Evolutionary conservation across 345 rosid species (phyloP), one percentile per base, ranked within the genome.

Genomic region (Conringia planisiliqua): DNA sequence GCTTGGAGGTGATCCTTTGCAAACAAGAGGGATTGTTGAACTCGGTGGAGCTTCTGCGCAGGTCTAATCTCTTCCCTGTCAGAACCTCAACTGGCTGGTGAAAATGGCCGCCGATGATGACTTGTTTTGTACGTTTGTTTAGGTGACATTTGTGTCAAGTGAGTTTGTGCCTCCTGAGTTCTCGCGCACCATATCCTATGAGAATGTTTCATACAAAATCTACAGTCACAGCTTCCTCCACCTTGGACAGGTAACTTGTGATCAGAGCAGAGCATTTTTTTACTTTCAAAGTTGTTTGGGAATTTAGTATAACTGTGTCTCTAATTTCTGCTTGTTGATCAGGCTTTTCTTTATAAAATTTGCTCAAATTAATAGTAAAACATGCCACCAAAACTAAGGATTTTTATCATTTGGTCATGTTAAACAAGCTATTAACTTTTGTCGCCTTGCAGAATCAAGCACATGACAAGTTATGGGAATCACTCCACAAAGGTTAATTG

Each of bases 11-110:
- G 86, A 94, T 82, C 95, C 97, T 62, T 58, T 56, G 56, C 58
- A 83, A 6, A 91, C 98, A 26, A 87, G 92, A 11, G 98, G 96
- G 75, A 90, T 91, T 71, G 83, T 91, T 68, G 98, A 91, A 76
- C 96, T 94, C 43, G 98, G 96, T 1, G 98, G 98, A 6, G 98
- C 98, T 75, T 94, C 97, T 57, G 91, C 93, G 17, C 98, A 94
- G 96, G 97, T 91, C 74, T 62, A 36, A 16, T 42, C 52, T 68
- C 7, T 27, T 48, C 20, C 50, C 10, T 66, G 38, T 39, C 48
- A 52, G 1, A 50, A 65, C 71, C 14, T 50, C 47, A 51, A 8
- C 47, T 13, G 17, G 39, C 33, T 39, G 13, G 26, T 62, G 16
- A 51, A 72, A 50, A 10, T 40, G 56, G 17, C 51, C 39, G 17